Evolutionary conservation across 2,329 filamentous ascomycete species (phyloP).

Genomic region (Alternaria hordeiaustralica): DNA sequence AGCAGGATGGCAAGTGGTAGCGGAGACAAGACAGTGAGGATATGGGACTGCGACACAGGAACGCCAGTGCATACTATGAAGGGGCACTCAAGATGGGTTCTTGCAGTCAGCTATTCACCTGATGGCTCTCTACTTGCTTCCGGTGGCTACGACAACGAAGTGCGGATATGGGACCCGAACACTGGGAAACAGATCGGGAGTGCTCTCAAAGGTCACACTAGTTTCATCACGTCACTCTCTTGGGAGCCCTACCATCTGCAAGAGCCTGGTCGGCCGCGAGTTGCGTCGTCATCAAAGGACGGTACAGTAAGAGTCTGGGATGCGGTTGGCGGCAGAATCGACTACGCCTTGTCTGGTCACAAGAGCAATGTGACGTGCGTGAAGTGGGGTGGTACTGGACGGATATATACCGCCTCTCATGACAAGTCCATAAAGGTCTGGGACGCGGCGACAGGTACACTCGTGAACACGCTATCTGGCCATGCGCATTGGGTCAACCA

Average conservation of each 20-base stretch:
- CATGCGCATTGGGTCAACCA: slow-evolving; percentile 98
- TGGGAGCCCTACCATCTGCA: slow-evolving; percentile 96
- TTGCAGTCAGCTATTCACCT: slow-evolving; percentile 86
- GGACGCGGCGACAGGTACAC: slow-evolving; percentile 78
- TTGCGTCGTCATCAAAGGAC: slow-evolving; percentile 91
- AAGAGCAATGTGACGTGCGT: slow-evolving; percentile 89
- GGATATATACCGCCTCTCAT: slow-evolving; percentile 66
- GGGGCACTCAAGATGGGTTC: slow-evolving; percentile 88
- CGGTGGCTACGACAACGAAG: slow-evolving; percentile 89
- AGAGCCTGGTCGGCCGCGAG: slow-evolving; percentile 71
- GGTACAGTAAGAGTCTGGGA: slow-evolving; percentile 88
- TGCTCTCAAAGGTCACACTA: slow-evolving; percentile 81
- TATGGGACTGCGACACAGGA: slow-evolving; percentile 95
- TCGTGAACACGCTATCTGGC: slow-evolving; percentile 77
- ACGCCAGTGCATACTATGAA: slow-evolving; percentile 85
- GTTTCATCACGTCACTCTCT: slow-evolving; percentile 84
- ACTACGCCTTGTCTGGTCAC: slow-evolving; percentile 86
- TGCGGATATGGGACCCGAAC: slow-evolving; percentile 87
- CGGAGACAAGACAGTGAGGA: slow-evolving; percentile 86
- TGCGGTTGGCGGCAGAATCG: slow-evolving; percentile 76
- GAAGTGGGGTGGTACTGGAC: slow-evolving; percentile 88
- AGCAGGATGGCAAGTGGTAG: slow-evolving; percentile 84
- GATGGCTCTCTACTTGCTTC: slow-evolving; percentile 83
- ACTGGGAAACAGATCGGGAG: slow-evolving; percentile 77
- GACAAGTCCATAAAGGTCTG: slow-evolving; percentile 94